Base-by-base conservation (phyloP, 1,284 basidiomycete genomes). In the Apiotrichum mycotoxinovorans region DNA sequence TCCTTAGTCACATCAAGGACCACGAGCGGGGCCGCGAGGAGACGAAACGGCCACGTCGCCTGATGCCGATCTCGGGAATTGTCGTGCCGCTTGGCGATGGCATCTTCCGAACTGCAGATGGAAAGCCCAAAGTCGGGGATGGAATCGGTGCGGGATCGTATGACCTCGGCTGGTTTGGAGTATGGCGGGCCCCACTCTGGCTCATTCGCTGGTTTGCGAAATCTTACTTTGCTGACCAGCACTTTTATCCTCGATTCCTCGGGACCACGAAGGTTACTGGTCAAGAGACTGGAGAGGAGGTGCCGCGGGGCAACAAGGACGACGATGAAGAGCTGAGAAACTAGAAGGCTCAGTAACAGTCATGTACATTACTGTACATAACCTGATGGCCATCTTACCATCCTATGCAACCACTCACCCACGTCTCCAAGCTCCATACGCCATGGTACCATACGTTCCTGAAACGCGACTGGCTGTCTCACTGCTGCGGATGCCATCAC, bases 241-340 rank as follows among this genome's bases (percentile, higher is more conserved):
- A 5, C 7, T 30, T 30, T 12, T 30, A 30, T 12, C 5, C 12
- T 12, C 30, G 30, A 12, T 30, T 30, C 30, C 20, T 12, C 4
- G 18, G 22, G n/a, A 42, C 9, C 41, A 27, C 68, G 68, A 44
- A 70, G 76, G 20, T 57, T 41, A 15, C 62, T 67, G 35, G 66
- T 65, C 4, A 54, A 8, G 22, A 63, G 3, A 52, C 25, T 40
- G 17, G 22, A 20, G 12, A n/a, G 25, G n/a, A 37, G n/a, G 15
- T 26, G 48, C 18, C 41, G 51, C 3, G 12, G 12, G 30, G 5
- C 30, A 30, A 30, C 12, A 30, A 30, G 5, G 12, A 30, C n/a
- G n/a, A n/a, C n/a, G n/a, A n/a, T n/a, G n/a, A n/a, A n/a, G n/a
- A n/a, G n/a, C n/a, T n/a, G n/a, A n/a, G n/a, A n/a, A n/a, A n/a